phyloP scores from a whole-genome alignment of 2,329 filamentous ascomycete genomes.

The Penicillium sp. region DNA sequence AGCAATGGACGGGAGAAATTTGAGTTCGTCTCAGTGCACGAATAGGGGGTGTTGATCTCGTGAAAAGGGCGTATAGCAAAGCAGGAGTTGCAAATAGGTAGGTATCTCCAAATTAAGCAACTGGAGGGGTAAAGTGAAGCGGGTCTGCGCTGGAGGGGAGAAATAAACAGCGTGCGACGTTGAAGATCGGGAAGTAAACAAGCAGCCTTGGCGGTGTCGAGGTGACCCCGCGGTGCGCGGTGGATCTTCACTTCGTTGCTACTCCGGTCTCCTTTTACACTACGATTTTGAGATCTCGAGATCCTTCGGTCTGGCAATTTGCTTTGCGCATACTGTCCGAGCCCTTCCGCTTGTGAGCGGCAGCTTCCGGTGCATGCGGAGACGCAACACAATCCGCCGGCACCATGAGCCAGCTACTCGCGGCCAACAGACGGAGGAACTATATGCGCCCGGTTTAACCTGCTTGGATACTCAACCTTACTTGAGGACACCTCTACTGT shows the following conservation, averaged over 20 bases:
- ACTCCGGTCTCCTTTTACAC: slow-evolving; percentile 1
- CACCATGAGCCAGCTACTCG: slow-evolving; percentile 69
- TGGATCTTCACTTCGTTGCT: slow-evolving; percentile 16
- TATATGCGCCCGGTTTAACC: slow-evolving; percentile 55
- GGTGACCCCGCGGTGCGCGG: slow-evolving; percentile 18
- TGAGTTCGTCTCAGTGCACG: slow-evolving; percentile 10
- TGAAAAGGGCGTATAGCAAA: neutral
- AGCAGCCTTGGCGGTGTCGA: slow-evolving; percentile 22
- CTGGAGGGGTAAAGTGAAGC: neutral
- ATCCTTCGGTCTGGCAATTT: neutral
- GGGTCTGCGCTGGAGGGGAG: slow-evolving; percentile 4
- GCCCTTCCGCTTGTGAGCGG: slow-evolving; percentile 5
- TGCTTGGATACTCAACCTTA: slow-evolving; percentile 9
- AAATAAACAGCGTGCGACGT: slow-evolving; percentile 18
- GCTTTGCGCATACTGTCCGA: neutral
- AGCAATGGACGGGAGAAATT: slow-evolving; percentile 9
- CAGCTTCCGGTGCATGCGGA: slow-evolving; percentile 18
- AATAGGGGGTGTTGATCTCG: slow-evolving; percentile 2
- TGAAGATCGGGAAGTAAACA: slow-evolving; percentile 26
- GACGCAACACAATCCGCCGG: slow-evolving; percentile 21
- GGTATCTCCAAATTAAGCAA: neutral
- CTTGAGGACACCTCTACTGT: slow-evolving; percentile 18
- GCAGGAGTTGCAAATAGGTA: neutral
- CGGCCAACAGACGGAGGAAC: slow-evolving; percentile 80
- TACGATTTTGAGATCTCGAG: neutral